phyloP scores from a whole-genome alignment of 1,284 basidiomycete genomes.

The Melampsora abietis-canadensis region DNA sequence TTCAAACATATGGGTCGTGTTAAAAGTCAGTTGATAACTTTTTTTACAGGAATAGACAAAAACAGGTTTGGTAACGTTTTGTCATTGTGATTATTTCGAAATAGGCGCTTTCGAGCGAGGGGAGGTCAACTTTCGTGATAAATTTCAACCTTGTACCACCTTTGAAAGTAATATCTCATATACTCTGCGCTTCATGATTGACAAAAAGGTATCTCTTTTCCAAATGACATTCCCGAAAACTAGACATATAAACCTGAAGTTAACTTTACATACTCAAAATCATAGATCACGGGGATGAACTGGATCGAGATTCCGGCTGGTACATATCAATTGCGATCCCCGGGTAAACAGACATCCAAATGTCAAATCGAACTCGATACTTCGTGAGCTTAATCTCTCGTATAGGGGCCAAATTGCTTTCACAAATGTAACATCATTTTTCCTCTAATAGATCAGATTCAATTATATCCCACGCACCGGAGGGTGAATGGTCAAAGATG shows the following conservation, averaged over 20 bases:
- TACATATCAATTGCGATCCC: constrained; percentile 65
- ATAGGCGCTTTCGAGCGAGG: constrained; percentile 80
- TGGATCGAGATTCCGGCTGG: constrained; percentile 87
- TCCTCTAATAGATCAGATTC: constrained; percentile 64
- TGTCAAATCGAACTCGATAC: constrained; percentile 82
- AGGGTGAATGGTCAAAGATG: constrained; percentile 81
- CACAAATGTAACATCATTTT: not conserved
- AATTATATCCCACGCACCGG: constrained; percentile 80
- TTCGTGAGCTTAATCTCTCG: constrained; percentile 58
- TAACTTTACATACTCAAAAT: constrained; percentile 3
- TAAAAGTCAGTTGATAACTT: constrained; percentile 69
- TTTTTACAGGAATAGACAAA: constrained; percentile 44
- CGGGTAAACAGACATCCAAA: constrained; percentile 65
- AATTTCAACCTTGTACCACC: constrained; percentile 65
- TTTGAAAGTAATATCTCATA: constrained; percentile 90
- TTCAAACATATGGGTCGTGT: constrained; percentile 76
- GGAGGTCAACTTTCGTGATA: constrained; percentile 66
- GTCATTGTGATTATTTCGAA: constrained; percentile 43
- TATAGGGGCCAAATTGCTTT: not conserved
- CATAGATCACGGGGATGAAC: constrained; percentile 89
- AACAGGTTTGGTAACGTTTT: constrained; percentile 9
- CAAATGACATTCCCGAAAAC: not conserved
- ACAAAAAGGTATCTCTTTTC: constrained; percentile 66
- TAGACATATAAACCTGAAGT: not conserved
- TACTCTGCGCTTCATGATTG: constrained; percentile 89